phyloP scores from a whole-genome alignment of 345 rosid species.

The Hibiscus mutabilis region DNA sequence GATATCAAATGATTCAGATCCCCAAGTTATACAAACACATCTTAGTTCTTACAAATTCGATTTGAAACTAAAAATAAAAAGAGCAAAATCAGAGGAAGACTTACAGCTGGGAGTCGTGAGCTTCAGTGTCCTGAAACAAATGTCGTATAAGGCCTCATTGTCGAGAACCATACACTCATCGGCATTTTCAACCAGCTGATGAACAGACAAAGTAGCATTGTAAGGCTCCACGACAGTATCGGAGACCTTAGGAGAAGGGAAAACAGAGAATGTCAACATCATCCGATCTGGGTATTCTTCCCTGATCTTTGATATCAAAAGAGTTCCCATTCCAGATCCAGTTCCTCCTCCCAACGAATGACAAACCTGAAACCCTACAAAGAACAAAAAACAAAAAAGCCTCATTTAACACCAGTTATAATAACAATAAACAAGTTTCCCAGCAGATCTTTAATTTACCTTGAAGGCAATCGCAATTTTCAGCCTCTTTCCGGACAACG shows the following conservation, averaged over 20 bases:
- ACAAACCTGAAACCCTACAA: slow-evolving; percentile 17
- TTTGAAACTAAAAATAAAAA: not conserved
- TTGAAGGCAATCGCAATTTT: slow-evolving; percentile 18
- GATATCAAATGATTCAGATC: slow-evolving; percentile 51
- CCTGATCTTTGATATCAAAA: slow-evolving; percentile 15
- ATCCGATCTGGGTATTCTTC: slow-evolving; percentile 19
- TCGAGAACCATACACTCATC: slow-evolving; percentile 31
- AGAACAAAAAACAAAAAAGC: too few relatives aligned
- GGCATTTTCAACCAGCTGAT: slow-evolving; percentile 21
- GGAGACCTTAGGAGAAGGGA: slow-evolving; percentile 20
- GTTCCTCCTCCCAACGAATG: slow-evolving; percentile 20
- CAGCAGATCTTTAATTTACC: not conserved
- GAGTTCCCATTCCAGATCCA: slow-evolving; percentile 22
- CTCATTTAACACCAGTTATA: not conserved
- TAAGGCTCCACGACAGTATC: slow-evolving; percentile 18
- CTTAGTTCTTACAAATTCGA: not conserved
- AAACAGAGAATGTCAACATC: slow-evolving; percentile 17
- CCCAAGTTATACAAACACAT: not conserved
- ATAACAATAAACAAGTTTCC: not conserved
- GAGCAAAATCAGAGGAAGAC: not conserved
- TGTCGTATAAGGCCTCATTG: slow-evolving; percentile 33
- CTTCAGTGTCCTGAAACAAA: slow-evolving; percentile 33
- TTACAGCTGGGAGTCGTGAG: slow-evolving; percentile 37
- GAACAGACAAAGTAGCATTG: slow-evolving; percentile 23
- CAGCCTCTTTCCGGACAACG: slow-evolving; percentile 17